phyloP scores from a whole-genome alignment of 192 early-diverging fungal species.

The Chytriomyces sp. region DNA sequence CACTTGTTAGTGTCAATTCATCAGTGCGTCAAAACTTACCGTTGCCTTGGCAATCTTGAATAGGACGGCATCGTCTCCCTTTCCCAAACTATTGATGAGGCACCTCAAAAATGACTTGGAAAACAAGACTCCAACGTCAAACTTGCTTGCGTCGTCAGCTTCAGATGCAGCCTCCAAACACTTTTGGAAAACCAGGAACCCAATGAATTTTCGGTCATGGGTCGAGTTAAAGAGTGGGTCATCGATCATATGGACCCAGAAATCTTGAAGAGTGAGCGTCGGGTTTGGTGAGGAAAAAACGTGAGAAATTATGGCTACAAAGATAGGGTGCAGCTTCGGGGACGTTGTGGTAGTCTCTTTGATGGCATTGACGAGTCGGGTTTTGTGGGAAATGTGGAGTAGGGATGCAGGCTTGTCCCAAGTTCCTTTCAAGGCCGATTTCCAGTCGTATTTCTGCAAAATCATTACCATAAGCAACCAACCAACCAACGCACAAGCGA shows the following conservation, averaged over 20 bases:
- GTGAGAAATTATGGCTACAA: conserved; percentile 53
- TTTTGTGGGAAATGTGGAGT: background rate
- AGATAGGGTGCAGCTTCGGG: conserved; percentile 78
- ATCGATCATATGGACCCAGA: conserved; percentile 68
- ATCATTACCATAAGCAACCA: no score
- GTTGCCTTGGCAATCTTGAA: conserved; percentile 77
- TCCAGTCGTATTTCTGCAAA: conserved; percentile 26
- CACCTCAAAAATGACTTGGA: conserved; percentile 83
- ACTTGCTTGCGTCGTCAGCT: background rate
- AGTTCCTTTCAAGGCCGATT: conserved; percentile 20
- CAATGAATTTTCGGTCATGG: conserved; percentile 88
- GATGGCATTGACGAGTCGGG: conserved; percentile 8
- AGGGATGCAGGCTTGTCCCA: conserved; percentile 19
- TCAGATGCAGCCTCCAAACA: background rate
- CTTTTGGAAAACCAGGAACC: conserved; percentile 74
- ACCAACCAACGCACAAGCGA: background rate
- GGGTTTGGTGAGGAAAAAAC: conserved; percentile 9
- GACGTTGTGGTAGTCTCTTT: conserved; percentile 21
- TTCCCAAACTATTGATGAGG: conserved; percentile 84
- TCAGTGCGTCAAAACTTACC: conserved; percentile 38
- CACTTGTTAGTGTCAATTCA: background rate
- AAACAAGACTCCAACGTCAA: conserved; percentile 65
- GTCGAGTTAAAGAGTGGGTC: conserved; percentile 74
- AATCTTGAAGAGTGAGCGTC: conserved; percentile 43
- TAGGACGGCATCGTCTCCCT: conserved; percentile 68